Base-by-base conservation (phyloP, 768 basidiomycete genomes). In the Termitomyces sp. region DNA sequence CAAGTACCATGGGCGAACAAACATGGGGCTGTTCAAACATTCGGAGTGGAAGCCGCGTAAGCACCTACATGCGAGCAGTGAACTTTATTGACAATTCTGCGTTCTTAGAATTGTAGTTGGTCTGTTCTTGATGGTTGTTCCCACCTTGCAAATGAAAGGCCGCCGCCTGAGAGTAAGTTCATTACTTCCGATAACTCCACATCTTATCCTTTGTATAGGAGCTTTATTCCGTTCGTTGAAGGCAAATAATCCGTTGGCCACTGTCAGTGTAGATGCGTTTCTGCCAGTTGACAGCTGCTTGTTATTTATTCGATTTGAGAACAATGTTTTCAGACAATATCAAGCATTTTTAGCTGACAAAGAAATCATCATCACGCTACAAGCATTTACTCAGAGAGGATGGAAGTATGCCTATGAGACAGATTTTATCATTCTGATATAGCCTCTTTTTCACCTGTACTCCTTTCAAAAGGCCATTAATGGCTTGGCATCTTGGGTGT, bases 1-100 rank as follows among this genome's bases (percentile, higher is more conserved):
- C 83, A 84, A 61, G 77, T 83, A 0, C 77, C 77, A 3, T 83
- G 83, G 83, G 82, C 82, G 1, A 63, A 65, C 42, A 76, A 76
- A 60, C 63, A 80, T 56, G 83, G 83, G 24, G 79, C 83, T 1
- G 66, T 83, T 33, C 79, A 83, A 63, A 78, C 79, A 6, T 80
- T 82, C 58, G 83, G 82, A 12, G 72, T 72, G 35, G 83, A 85
- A 63, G 81, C 80, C 26, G 83, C 82, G 70, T 77, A 66, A 63
- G 78, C 69, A 4, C 4, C 18, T 33, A 51, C 1, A n/a, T 4
- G 38, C 4, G 13, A 7, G 8, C 3, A 9, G n/a, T n/a, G 40
- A 38, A 8, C 26, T 38, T 40, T 14, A 5, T 32, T 43, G 5
- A 60, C 22, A 9, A n/a, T 13, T 0, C 18, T 42, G 30, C 26